Base-by-base conservation (phyloP, 1,284 basidiomycete species). In the Cutaneotrichosporon arboriforme region DNA sequence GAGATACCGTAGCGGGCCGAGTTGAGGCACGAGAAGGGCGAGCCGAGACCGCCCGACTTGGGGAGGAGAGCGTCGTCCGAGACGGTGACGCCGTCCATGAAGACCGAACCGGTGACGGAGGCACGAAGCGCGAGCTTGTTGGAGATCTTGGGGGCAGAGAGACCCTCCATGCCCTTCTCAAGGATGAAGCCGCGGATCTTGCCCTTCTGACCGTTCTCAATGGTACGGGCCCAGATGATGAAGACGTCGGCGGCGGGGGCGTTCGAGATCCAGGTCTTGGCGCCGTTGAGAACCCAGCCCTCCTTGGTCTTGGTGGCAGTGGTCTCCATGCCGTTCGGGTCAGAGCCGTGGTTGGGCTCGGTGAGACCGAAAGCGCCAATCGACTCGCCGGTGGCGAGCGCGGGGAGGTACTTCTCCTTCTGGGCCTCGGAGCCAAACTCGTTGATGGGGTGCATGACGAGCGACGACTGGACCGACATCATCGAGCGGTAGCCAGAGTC, bases 391-490 rank as follows among this genome's bases (percentile, higher is more conserved):
- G 83, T 86, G 4, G 91, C 88, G 33, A 60, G 55, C 46, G 26
- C 36, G 39, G 92, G 93, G 3, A 97, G 80, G 68, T 87, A 97
- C 69, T 87, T 88, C 65, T 91, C 87, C 77, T 93, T 94, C 76
- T 97, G 91, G 36, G 83, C 84, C 23, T 91, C 85, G 0, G 84
- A 84, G 2, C 94, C 93, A 71, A 94, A 97, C 66, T 60, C 88
- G 73, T 90, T 80, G 70, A 97, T 97, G 4, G 94, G 91, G 68
- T 94, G 90, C 93, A 98, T 98, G n/a, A 94, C 90, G 33, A 98
- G 56, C 26, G 90, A 94, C 0, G 88, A 91, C 73, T 98, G 94
- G 1, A 98, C 94, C 23, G 89, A 93, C 70, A 93, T 87, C n/a
- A 86, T 93, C 5, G 88, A 92, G 34, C 93, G 85, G 71, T 96